Evolutionary conservation across 306 rosid genomes (phyloP), one percentile per base, ranked within the genome.

Genomic region (Begonia loranthoides): DNA sequence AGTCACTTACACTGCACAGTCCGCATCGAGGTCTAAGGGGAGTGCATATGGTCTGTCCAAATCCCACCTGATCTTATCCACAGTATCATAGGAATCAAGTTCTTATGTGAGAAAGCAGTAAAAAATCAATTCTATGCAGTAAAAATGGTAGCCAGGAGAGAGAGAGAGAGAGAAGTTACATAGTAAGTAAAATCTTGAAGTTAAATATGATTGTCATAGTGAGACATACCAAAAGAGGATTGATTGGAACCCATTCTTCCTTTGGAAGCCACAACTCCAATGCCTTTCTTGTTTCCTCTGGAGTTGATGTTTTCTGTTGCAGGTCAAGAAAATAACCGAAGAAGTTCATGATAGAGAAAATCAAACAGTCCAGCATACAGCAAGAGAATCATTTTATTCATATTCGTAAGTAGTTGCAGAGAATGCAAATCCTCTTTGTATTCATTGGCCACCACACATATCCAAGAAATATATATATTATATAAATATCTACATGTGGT

Each of bases 191-290:
- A n/a, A n/a, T n/a, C n/a, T n/a, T n/a, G n/a, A n/a, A n/a, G n/a
- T n/a, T n/a, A n/a, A 28, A 1, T 19, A 19, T 19, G 22, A 19
- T 19, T 19, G 22, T 19, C 22, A 19, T 19, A 19, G 22, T 19
- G 22, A 19, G 22, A 60, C 87, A 65, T 77, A 89, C 97, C 95
- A 89, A 69, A 67, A 89, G 95, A 45, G 78, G 84, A 70, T 89
- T 89, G 73, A 89, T 84, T 46, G 87, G 83, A 65, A 62, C 81
- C 97, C 95, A 89, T 73, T 89, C 94, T 64, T 89, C 93, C 81
- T 66, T 79, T 0, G 97, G 97, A 48, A 89, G 97, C 97, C 95
- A 89, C 67, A 13, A 73, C 58, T 89, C 76, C 61, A 89, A 61
- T 10, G 79, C 81, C 71, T 71, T 66, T 70, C 97, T 78, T 28